phyloP scores from a whole-genome alignment of 495 filamentous ascomycete species.

The Trichoderma reesei region DNA sequence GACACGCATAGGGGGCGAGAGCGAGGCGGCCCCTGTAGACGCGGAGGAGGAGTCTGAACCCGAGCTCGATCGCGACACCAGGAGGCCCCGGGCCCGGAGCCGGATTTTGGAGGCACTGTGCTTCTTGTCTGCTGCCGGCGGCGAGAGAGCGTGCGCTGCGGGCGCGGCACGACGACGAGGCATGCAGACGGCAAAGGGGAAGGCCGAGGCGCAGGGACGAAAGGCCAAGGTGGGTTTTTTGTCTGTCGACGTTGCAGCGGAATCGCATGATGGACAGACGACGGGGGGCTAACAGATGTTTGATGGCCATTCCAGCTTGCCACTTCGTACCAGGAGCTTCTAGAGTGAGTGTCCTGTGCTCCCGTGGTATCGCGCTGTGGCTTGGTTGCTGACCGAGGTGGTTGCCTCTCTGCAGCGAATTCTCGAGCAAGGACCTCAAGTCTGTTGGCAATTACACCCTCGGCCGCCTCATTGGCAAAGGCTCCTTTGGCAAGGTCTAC shows the following conservation, averaged over 20 bases:
- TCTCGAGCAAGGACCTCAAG: conserved; percentile 82
- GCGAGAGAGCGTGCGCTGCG: not conserved
- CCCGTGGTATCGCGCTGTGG: not conserved
- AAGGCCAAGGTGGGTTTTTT: conserved; percentile 70
- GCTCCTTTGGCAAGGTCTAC: conserved; percentile 97
- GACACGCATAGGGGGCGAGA: not conserved
- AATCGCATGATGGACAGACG: not conserved
- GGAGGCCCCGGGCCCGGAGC: not conserved
- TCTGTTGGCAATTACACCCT: conserved; percentile 91
- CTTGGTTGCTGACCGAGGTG: conserved; percentile 15
- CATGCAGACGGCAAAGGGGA: conserved; percentile 58
- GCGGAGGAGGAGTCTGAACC: not conserved
- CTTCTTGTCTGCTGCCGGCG: not conserved
- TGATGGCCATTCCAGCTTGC: conserved; percentile 56
- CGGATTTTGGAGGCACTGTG: not conserved
- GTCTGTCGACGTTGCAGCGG: not conserved
- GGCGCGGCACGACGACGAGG: conserved; percentile 18
- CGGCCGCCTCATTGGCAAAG: conserved; percentile 88
- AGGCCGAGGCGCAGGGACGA: conserved; percentile 83
- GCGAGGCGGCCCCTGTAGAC: not conserved
- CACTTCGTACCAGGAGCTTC: conserved; percentile 88
- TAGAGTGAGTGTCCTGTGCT: conserved; percentile 57
- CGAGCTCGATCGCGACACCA: no score
- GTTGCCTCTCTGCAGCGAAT: conserved; percentile 55
- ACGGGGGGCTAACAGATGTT: conserved; percentile 19